Evolutionary conservation across 106 monocot genomes (phyloP).

Genomic region (Acanthochlamys bracteata): DNA sequence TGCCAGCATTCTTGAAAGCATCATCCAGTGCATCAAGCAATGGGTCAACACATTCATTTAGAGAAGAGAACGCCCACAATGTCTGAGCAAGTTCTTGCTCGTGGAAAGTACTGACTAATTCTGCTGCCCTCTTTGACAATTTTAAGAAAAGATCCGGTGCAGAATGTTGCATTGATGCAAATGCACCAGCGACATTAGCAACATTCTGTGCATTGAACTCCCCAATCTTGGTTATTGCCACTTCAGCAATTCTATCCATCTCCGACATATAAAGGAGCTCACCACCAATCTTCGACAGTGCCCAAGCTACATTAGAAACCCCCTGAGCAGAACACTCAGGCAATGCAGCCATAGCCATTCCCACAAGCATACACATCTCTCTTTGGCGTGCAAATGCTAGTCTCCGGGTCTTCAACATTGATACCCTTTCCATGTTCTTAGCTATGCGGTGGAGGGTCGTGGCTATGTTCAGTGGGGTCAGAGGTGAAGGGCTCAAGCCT

Average conservation of each 20-base stretch:
- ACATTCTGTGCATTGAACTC: slow-evolving; percentile 96
- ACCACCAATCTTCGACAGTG: slow-evolving; percentile 88
- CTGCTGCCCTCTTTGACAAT: slow-evolving; percentile 55
- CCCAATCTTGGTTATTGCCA: slow-evolving; percentile 49
- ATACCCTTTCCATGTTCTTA: slow-evolving; percentile 95
- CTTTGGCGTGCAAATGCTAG: slow-evolving; percentile 76
- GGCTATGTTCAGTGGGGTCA: slow-evolving; percentile 74
- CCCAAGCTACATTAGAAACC: slow-evolving; percentile 90
- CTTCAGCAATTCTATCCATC: slow-evolving; percentile 92
- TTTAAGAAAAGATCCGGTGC: slow-evolving; percentile 56
- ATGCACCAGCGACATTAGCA: slow-evolving; percentile 83
- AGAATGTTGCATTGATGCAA: slow-evolving; percentile 87
- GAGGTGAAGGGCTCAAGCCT: slow-evolving; percentile 83
- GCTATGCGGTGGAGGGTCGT: slow-evolving; percentile 91
- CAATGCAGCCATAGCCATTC: slow-evolving; percentile 77
- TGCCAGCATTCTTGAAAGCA: slow-evolving; percentile 23
- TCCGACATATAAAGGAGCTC: slow-evolving; percentile 82
- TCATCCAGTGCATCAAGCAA: slow-evolving; percentile 62
- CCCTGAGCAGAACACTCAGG: slow-evolving; percentile 89
- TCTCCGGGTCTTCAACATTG: slow-evolving; percentile 53
- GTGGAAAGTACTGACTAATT: slow-evolving; percentile 50
- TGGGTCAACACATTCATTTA: slow-evolving; percentile 57
- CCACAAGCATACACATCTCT: slow-evolving; percentile 93
- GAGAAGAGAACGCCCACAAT: slow-evolving; percentile 89
- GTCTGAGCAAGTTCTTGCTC: slow-evolving; percentile 85